A percentile compares a stretch with the other conserved stretches of the same genome.
phyloP scores from a whole-genome alignment of 2,329 filamentous ascomycete species.

The Calonectria montana region DNA sequence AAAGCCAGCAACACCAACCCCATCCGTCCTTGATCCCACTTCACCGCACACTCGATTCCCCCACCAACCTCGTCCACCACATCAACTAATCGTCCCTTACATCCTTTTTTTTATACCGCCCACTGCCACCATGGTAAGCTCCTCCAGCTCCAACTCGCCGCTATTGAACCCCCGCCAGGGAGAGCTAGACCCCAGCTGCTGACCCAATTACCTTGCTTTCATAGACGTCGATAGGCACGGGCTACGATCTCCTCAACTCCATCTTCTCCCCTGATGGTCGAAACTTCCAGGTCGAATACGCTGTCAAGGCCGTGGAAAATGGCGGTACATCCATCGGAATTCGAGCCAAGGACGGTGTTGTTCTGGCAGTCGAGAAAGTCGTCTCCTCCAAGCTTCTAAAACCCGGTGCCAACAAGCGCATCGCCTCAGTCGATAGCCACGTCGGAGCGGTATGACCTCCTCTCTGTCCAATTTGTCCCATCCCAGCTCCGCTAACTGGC shows the following conservation, averaged over 20 bases:
- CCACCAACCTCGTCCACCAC: constrained; percentile 12
- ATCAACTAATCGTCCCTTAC: constrained; percentile 6
- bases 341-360: constrained; percentile 95
- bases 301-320: constrained; percentile 98
- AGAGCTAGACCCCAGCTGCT: constrained; percentile 38
- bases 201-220: constrained; percentile 31
- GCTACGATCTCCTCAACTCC: constrained; percentile 99
- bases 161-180: constrained; percentile 32
- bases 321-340: constrained; percentile 97
- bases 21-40: constrained; percentile 35
- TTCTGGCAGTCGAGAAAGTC: constrained; percentile 96
- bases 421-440: constrained; percentile 93
- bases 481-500: constrained; percentile 17
- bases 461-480: background rate
- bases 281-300: constrained; percentile 99
- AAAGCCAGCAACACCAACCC: constrained; percentile 38
- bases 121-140: constrained; percentile 48
- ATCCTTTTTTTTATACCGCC: constrained; percentile 25
- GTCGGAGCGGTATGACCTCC: constrained; percentile 83
- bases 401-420: constrained; percentile 95
- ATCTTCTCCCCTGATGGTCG: constrained; percentile 99
- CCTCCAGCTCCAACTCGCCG: constrained; percentile 4
- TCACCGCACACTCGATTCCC: constrained; percentile 21
- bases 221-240: constrained; percentile 99
- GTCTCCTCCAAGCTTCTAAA: constrained; percentile 96